Conservation (phyloP, 1,284 basidiomycete genomes). For the Apiotrichum mycotoxinovorans region DNA sequence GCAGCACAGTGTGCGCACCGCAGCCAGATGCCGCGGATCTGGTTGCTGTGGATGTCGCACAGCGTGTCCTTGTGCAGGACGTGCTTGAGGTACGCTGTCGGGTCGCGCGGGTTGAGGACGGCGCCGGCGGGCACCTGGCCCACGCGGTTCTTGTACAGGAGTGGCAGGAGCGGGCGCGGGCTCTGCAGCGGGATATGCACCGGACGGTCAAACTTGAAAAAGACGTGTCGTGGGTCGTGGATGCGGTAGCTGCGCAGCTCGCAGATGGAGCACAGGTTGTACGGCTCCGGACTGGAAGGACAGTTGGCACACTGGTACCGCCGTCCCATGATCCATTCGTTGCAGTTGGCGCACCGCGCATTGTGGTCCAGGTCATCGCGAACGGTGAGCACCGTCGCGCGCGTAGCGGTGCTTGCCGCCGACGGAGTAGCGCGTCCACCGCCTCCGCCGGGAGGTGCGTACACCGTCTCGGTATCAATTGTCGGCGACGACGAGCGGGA, state of each 20-base stretch:
- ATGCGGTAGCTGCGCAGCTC: conserved; percentile 70
- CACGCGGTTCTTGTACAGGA: conserved; percentile 64
- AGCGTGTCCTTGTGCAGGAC: conserved; percentile 59
- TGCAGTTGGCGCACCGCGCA: conserved; percentile 40
- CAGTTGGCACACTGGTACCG: conserved; percentile 52
- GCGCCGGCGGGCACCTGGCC: conserved; percentile 56
- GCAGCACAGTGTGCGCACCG: conserved; percentile 78
- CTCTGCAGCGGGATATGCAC: conserved; percentile 67
- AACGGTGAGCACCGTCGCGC: conserved; percentile 1
- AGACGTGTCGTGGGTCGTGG: conserved; percentile 77
- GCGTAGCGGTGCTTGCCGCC: background rate
- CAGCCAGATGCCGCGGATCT: conserved; percentile 77
- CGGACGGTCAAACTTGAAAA: conserved; percentile 76
- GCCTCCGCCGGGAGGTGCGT: conserved; percentile 23
- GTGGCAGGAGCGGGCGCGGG: conserved; percentile 60
- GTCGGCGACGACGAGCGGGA: conserved; percentile 42
- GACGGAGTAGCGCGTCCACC: conserved; percentile 3
- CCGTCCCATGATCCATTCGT: conserved; percentile 46
- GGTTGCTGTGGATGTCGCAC: conserved; percentile 48
- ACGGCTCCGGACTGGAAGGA: conserved; percentile 43
- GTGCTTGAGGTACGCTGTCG: conserved; percentile 61
- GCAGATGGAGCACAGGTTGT: conserved; percentile 65
- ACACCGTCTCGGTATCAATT: conserved; percentile 46
- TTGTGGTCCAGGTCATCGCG: conserved; percentile 44
- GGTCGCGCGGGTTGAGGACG: conserved; percentile 61